phyloP scores from a whole-genome alignment of 2,329 filamentous ascomycete species.

The Colletotrichum echinochloae region DNA sequence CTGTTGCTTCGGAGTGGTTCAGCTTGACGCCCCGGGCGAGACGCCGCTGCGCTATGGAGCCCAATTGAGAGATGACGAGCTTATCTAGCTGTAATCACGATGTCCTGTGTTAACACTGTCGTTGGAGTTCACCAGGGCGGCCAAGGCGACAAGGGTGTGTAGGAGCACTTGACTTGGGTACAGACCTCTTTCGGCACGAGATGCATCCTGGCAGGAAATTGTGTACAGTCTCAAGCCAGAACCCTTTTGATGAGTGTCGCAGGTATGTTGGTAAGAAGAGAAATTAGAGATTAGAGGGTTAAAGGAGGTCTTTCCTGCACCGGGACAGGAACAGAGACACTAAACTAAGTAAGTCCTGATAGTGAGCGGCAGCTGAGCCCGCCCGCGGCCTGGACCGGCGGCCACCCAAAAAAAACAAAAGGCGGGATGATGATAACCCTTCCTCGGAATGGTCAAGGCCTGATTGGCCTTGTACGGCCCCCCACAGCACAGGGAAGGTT shows the following conservation, averaged over 20 bases:
- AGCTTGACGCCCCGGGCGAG: slow-evolving; percentile 89
- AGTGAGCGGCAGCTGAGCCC: slow-evolving; percentile 22
- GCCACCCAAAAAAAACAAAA: slow-evolving; percentile 26
- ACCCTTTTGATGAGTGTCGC: neutral
- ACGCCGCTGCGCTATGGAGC: slow-evolving; percentile 86
- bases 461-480: slow-evolving; percentile 36
- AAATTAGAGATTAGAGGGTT: neutral
- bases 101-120: slow-evolving; percentile 38
- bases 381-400: slow-evolving; percentile 37
- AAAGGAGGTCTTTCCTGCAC: slow-evolving; percentile 2
- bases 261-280: slow-evolving; percentile 11
- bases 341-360: slow-evolving; percentile 17
- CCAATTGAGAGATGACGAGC: slow-evolving; percentile 90
- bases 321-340: slow-evolving; percentile 4
- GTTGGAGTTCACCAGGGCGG: slow-evolving; percentile 15
- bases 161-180: slow-evolving; percentile 37
- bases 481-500: slow-evolving; percentile 38
- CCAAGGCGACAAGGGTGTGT: slow-evolving; percentile 39
- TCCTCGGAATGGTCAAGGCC: neutral
- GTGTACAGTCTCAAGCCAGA: slow-evolving; percentile 5
- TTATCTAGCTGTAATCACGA: slow-evolving; percentile 81
- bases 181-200: slow-evolving; percentile 62
- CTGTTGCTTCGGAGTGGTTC: slow-evolving; percentile 90
- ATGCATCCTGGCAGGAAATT: slow-evolving; percentile 54
- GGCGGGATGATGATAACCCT: slow-evolving; percentile 38